Evolutionary conservation across 2,329 filamentous ascomycete species (phyloP).

Genomic region (Pseudomassariella vexata): DNA sequence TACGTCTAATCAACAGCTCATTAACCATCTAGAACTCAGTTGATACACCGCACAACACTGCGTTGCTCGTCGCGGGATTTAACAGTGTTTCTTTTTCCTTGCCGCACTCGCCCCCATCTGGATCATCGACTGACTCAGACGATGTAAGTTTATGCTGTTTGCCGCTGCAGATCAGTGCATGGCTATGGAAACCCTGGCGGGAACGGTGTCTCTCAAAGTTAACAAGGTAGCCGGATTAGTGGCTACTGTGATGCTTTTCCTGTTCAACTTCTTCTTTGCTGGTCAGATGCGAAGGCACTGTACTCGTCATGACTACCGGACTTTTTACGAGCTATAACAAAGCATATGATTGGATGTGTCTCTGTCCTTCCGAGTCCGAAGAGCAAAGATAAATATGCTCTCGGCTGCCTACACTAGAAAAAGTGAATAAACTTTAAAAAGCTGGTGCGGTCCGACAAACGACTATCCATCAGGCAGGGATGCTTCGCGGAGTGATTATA

Average conservation of each 20-base stretch:
- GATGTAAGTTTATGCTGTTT: slow-evolving; percentile 54
- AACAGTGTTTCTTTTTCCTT: slow-evolving; percentile 33
- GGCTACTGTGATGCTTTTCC: slow-evolving; percentile 36
- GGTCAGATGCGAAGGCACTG: no score
- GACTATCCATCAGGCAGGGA: no score
- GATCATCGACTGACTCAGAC: slow-evolving; percentile 37
- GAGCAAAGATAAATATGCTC: no score
- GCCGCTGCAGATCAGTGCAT: slow-evolving; percentile 26
- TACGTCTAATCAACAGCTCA: no score
- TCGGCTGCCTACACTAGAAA: no score
- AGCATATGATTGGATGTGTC: no score
- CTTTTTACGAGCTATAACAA: no score
- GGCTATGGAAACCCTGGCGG: slow-evolving; percentile 41
- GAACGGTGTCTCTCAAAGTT: slow-evolving; percentile 33
- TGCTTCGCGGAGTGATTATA: no score
- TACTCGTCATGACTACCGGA: no score
- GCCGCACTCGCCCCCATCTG: slow-evolving; percentile 26
- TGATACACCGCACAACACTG: slow-evolving; percentile 34
- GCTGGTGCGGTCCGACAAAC: no score
- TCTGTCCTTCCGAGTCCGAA: no score
- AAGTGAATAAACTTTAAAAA: no score
- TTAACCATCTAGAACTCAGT: slow-evolving; percentile 37
- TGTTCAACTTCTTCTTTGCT: slow-evolving; percentile 38
- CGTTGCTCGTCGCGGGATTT: slow-evolving; percentile 48
- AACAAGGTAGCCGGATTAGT: slow-evolving; percentile 32